Evolutionary conservation across 2,329 filamentous ascomycete genomes (phyloP).

Genomic region (Neoarthrinium moseri): DNA sequence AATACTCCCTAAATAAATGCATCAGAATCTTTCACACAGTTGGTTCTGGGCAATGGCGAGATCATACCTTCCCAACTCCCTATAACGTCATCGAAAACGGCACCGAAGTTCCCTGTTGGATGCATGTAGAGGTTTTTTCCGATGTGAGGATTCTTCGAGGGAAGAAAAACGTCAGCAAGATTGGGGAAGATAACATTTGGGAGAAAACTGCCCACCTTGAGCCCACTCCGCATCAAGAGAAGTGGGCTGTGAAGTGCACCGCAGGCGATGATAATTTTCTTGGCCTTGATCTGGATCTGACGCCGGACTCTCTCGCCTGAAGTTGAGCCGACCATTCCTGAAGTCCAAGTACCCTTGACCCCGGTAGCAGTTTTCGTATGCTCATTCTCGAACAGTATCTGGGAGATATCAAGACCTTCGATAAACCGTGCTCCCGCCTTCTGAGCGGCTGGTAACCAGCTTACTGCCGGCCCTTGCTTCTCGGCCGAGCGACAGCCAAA

Average conservation of each 20-base stretch:
- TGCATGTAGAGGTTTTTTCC: slow-evolving; percentile 82
- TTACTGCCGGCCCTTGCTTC: slow-evolving; percentile 77
- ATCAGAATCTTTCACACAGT: too few species aligned
- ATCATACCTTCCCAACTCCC: slow-evolving; percentile 70
- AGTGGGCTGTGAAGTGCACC: slow-evolving; percentile 78
- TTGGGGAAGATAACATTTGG: too few species aligned
- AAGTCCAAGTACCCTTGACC: slow-evolving; percentile 72
- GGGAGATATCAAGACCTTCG: slow-evolving; percentile 74
- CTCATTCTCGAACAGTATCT: slow-evolving; percentile 63
- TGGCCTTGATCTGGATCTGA: slow-evolving; percentile 71
- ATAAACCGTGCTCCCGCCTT: slow-evolving; percentile 76
- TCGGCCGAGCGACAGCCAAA: slow-evolving; percentile 63
- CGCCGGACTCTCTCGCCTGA: slow-evolving; percentile 49
- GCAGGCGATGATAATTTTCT: slow-evolving; percentile 73
- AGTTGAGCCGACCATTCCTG: slow-evolving; percentile 60
- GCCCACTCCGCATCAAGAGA: slow-evolving; percentile 72
- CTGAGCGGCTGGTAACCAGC: slow-evolving; percentile 78
- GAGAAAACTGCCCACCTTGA: too few species aligned
- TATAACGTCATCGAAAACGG: slow-evolving; percentile 51
- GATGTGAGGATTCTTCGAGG: slow-evolving; percentile 76
- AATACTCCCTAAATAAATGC: slow-evolving; percentile 74
- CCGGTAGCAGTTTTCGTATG: slow-evolving; percentile 62
- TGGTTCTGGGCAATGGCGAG: slow-evolving; percentile 72
- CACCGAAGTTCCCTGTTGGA: too few species aligned
- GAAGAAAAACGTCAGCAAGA: slow-evolving; percentile 16